A percentile compares a stretch with the other conserved stretches of the same genome.
phyloP scores from a whole-genome alignment of 1,284 basidiomycete genomes.

The Apiotrichum sp. region DNA sequence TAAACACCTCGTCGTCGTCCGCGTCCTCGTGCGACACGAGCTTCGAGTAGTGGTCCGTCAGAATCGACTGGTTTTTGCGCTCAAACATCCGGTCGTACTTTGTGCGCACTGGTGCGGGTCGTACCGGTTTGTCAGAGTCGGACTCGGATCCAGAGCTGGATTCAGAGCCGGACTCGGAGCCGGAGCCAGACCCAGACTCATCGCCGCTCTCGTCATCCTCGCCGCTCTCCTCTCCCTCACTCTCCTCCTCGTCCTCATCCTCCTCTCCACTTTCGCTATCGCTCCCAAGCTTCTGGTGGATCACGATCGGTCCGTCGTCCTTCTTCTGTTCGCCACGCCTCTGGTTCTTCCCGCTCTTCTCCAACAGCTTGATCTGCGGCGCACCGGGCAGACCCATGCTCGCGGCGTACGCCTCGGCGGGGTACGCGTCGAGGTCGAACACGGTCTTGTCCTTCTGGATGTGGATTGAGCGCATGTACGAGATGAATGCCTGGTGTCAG shows the following conservation, averaged over 20 bases:
- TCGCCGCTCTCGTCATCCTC: slow-evolving; percentile 22
- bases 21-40: slow-evolving; percentile 67
- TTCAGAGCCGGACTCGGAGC: neutral
- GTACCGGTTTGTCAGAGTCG: neutral
- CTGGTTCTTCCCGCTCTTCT: slow-evolving; percentile 34
- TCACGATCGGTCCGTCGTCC: slow-evolving; percentile 14
- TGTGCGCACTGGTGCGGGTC: slow-evolving; percentile 58
- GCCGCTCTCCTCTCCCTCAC: slow-evolving; percentile 20
- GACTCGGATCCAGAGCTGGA: slow-evolving; percentile 2
- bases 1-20: slow-evolving; percentile 82
- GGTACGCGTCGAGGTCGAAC: slow-evolving; percentile 79
- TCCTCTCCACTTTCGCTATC: slow-evolving; percentile 17
- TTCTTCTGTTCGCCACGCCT: slow-evolving; percentile 24
- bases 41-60: slow-evolving; percentile 85
- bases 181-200: slow-evolving; percentile 1
- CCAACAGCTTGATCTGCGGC: slow-evolving; percentile 85
- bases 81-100: slow-evolving; percentile 99
- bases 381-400: slow-evolving; percentile 88
- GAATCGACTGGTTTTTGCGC: slow-evolving; percentile 88
- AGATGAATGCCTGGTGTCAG: slow-evolving; percentile 75
- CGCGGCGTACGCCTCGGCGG: slow-evolving; percentile 76
- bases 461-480: slow-evolving; percentile 87
- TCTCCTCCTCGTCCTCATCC: slow-evolving; percentile 17
- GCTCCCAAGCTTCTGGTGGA: slow-evolving; percentile 16
- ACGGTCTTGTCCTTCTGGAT: slow-evolving; percentile 90